Conservation (phyloP, 2,329 filamentous ascomycete genomes). For the Xylaria sp. region DNA sequence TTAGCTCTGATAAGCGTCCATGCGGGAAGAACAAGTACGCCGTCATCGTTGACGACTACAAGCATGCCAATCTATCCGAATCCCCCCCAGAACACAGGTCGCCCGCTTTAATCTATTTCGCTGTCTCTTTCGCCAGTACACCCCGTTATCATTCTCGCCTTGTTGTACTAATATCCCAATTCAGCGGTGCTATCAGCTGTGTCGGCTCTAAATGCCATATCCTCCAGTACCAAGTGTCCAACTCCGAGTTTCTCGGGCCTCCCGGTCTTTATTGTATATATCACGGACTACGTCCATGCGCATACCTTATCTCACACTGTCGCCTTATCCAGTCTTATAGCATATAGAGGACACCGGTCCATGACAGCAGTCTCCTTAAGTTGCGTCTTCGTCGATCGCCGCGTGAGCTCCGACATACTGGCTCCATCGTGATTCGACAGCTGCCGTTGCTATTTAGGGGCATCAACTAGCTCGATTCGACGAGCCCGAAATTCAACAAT, state of each 20-base stretch:
- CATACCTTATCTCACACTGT: background rate
- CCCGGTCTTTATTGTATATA: slow-evolving; percentile 9
- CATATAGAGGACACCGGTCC: background rate
- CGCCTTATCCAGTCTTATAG: background rate
- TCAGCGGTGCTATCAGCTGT: background rate
- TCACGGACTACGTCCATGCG: background rate
- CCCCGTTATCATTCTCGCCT: background rate
- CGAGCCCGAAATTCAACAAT: slow-evolving; percentile 30
- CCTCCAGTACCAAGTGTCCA: background rate
- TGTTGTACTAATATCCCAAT: background rate
- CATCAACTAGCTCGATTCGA: slow-evolving; percentile 2
- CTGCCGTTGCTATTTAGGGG: background rate
- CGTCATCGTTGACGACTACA: slow-evolving; percentile 28
- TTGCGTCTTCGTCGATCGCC: background rate
- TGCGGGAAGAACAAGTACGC: slow-evolving; percentile 1
- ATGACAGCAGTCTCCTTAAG: background rate
- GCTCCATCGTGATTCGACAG: background rate
- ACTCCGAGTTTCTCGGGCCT: slow-evolving; percentile 10
- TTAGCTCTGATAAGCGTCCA: slow-evolving; percentile 24
- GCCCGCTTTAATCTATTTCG: background rate
- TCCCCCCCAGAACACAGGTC: background rate
- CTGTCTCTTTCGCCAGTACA: background rate
- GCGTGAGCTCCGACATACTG: background rate
- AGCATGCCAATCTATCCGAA: background rate
- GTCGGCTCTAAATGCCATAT: slow-evolving; percentile 10